Percentiles rank a stretch among this genome's conserved stretches.
phyloP scores from a whole-genome alignment of 495 filamentous ascomycete species.

The Neurospora sp. region DNA sequence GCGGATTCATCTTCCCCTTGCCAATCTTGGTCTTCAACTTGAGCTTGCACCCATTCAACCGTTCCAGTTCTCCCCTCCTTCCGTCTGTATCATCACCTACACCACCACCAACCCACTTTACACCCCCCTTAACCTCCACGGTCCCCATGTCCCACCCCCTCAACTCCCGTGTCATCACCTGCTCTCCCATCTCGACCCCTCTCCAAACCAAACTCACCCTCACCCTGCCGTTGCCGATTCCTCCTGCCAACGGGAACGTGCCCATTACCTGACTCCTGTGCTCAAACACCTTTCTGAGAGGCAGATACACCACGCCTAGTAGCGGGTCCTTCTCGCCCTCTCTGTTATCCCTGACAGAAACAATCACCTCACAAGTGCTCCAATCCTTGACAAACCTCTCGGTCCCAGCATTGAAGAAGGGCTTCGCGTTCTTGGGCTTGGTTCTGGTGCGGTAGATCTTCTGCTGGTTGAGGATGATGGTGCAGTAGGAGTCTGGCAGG shows the following conservation, averaged over 20 bases:
- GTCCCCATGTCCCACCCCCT: slow-evolving; percentile 61
- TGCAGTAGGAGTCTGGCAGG: slow-evolving; percentile 58
- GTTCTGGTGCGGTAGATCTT: slow-evolving; percentile 62
- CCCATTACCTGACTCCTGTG: slow-evolving; percentile 49
- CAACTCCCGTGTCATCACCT: slow-evolving; percentile 42
- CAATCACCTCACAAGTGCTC: slow-evolving; percentile 50
- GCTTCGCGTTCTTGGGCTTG: slow-evolving; percentile 66
- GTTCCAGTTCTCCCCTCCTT: slow-evolving; percentile 27
- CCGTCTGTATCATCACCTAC: background rate
- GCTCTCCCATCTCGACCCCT: slow-evolving; percentile 51
- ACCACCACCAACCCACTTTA: slow-evolving; percentile 13
- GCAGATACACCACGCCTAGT: slow-evolving; percentile 57
- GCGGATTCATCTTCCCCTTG: slow-evolving; percentile 42
- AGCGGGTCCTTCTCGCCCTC: slow-evolving; percentile 57
- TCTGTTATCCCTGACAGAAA: slow-evolving; percentile 54
- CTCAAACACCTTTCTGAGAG: slow-evolving; percentile 45
- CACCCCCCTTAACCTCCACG: slow-evolving; percentile 40
- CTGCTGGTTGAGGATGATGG: slow-evolving; percentile 58
- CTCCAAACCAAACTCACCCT: slow-evolving; percentile 61
- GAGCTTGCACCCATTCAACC: slow-evolving; percentile 36
- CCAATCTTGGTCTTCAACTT: slow-evolving; percentile 46
- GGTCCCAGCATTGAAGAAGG: slow-evolving; percentile 70
- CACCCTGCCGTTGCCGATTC: slow-evolving; percentile 58
- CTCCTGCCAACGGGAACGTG: slow-evolving; percentile 51
- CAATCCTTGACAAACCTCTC: slow-evolving; percentile 64